Conservation (phyloP, 2,329 filamentous ascomycete species). For the Capronia americana region DNA sequence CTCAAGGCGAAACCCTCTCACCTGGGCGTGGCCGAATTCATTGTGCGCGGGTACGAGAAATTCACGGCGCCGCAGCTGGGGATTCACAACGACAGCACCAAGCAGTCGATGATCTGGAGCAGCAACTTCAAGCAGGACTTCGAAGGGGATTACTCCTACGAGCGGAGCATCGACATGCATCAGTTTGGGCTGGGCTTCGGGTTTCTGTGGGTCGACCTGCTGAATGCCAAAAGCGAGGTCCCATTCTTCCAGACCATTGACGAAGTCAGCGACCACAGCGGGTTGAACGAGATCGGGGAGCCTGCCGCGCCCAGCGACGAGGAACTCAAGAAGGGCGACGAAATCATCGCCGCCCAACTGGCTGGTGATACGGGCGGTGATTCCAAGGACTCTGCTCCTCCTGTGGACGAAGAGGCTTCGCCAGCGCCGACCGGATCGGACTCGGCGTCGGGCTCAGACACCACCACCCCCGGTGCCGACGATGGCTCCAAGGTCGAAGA, state of each 20-base stretch:
- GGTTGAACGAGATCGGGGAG: constrained; percentile 37
- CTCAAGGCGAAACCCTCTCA: constrained; percentile 36
- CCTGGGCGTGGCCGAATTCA: constrained; percentile 36
- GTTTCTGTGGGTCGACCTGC: constrained; percentile 37
- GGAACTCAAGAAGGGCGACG: constrained; percentile 35
- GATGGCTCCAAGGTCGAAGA: constrained; percentile 34
- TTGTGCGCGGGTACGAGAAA: constrained; percentile 35
- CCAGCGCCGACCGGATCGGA: constrained; percentile 8
- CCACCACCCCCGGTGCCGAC: constrained; percentile 33
- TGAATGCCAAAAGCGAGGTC: constrained; percentile 33
- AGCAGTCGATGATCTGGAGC: constrained; percentile 41
- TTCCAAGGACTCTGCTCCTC: neutral
- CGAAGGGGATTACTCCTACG: constrained; percentile 33
- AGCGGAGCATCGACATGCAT: constrained; percentile 40
- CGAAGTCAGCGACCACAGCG: constrained; percentile 34
- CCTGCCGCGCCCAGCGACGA: constrained; percentile 35
- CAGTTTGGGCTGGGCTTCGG: constrained; percentile 40
- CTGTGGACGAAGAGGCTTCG: constrained; percentile 3
- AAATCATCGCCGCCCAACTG: constrained; percentile 26
- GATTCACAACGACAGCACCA: constrained; percentile 31
- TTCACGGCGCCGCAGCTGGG: constrained; percentile 31
- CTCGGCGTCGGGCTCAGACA: constrained; percentile 7
- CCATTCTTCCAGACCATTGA: constrained; percentile 38
- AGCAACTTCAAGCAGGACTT: constrained; percentile 41
- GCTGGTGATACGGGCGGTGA: neutral